phyloP scores from a whole-genome alignment of 2,329 filamentous ascomycete genomes.

The Plectosphaerella plurivora region DNA sequence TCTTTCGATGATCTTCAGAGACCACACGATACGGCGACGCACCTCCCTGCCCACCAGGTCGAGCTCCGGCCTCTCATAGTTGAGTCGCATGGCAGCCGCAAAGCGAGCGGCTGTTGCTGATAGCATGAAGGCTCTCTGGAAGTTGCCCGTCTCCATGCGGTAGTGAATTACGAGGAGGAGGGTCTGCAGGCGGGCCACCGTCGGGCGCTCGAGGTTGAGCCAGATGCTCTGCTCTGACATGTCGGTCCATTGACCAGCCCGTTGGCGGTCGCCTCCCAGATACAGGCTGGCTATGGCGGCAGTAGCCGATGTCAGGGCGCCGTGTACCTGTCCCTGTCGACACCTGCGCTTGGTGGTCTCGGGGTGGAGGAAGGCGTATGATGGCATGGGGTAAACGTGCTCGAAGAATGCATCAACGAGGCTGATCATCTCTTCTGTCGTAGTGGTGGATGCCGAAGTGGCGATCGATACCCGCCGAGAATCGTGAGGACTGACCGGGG shows the following conservation, averaged over 20 bases:
- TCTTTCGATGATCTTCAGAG: conserved; percentile 32
- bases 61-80: conserved; percentile 30
- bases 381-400: conserved; percentile 18
- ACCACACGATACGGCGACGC: conserved; percentile 33
- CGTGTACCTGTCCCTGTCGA: conserved; percentile 21
- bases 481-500: conserved; percentile 3
- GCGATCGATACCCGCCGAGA: conserved; percentile 2
- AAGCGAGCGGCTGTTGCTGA: conserved; percentile 27
- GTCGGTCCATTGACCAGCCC: conserved; percentile 21
- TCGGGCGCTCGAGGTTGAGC: conserved; percentile 22
- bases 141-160: conserved; percentile 36
- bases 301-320: conserved; percentile 24
- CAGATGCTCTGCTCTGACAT: conserved; percentile 25
- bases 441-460: not conserved
- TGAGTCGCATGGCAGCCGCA: conserved; percentile 31
- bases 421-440: conserved; percentile 12
- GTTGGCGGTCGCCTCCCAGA: conserved; percentile 15
- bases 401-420: conserved; percentile 19
- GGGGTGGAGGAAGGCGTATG: conserved; percentile 28
- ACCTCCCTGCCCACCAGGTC: conserved; percentile 28
- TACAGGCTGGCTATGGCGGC: conserved; percentile 26
- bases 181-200: conserved; percentile 28
- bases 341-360: conserved; percentile 24
- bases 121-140: conserved; percentile 36
- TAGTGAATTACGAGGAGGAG: conserved; percentile 40